Percentiles rank a stretch among this genome's conserved stretches.
Conservation (phyloP, 2,329 filamentous ascomycete species). For the Alternaria arbusti region DNA sequence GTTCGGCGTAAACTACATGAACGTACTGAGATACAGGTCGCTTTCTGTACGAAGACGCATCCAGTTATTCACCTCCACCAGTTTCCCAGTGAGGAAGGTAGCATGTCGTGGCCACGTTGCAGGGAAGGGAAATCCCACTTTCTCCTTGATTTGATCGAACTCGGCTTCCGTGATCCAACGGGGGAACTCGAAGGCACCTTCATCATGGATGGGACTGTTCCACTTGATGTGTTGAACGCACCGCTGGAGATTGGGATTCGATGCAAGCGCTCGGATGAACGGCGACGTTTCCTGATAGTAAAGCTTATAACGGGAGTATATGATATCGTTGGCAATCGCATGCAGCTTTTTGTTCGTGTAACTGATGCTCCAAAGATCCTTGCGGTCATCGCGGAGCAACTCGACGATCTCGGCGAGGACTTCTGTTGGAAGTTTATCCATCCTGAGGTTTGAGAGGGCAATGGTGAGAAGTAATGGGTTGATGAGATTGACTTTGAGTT, state of each 20-base stretch:
- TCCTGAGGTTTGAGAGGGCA: background rate
- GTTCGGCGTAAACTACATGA: conserved; percentile 1
- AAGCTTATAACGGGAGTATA: background rate
- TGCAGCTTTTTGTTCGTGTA: conserved; percentile 2
- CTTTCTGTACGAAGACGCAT: background rate
- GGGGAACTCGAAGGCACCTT: background rate
- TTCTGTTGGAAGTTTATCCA: conserved; percentile 10
- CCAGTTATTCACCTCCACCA: background rate
- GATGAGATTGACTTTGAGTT: background rate
- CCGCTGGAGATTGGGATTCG: background rate
- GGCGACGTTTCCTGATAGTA: background rate
- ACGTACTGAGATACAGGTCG: background rate
- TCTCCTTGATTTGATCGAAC: background rate
- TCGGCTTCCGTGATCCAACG: background rate
- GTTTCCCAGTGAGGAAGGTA: background rate
- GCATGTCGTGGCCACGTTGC: background rate
- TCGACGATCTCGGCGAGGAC: conserved; percentile 6
- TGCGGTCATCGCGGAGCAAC: background rate
- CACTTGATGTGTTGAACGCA: conserved; percentile 2
- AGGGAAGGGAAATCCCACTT: background rate
- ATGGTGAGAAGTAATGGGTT: background rate
- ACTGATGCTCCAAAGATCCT: background rate
- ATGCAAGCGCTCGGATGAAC: conserved; percentile 10
- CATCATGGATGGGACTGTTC: background rate
- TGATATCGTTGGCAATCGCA: background rate